These are phyloP conservation scores for Metarhizium anisopliae DNA, from an alignment of 2,329 filamentous ascomycete species.

Conservation along the genomic window DNA sequence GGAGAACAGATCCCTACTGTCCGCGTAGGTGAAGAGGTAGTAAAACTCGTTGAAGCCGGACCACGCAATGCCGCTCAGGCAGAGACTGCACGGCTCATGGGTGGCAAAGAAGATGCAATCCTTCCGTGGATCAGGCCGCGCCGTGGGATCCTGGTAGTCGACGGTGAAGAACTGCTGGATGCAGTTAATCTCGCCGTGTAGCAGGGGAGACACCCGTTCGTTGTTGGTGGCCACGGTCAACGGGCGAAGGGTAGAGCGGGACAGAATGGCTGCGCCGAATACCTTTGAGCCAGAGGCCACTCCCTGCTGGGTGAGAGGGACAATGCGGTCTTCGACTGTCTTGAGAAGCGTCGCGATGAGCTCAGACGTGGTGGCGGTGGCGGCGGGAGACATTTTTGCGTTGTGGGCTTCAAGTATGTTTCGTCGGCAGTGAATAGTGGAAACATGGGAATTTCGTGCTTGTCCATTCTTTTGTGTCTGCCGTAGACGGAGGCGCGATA, in stretches of 20 bases:
- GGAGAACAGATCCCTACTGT: too few species aligned
- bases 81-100: slow-evolving; percentile 51
- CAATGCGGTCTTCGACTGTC: slow-evolving; percentile 35
- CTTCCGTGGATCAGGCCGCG: too few species aligned
- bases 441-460: too few species aligned
- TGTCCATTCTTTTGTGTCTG: too few species aligned
- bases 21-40: slow-evolving; percentile 47
- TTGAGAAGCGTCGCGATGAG: slow-evolving; percentile 31
- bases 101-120: slow-evolving; percentile 20
- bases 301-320: slow-evolving; percentile 40
- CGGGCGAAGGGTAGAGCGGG: slow-evolving; percentile 13
- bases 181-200: slow-evolving; percentile 53
- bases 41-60: slow-evolving; percentile 47
- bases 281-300: slow-evolving; percentile 45
- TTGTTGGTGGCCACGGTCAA: slow-evolving; percentile 35
- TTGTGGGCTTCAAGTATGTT: too few species aligned
- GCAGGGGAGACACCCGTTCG: slow-evolving; percentile 42
- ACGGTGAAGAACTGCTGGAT: too few species aligned
- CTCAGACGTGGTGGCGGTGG: neutral
- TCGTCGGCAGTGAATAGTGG: too few species aligned
- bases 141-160: too few species aligned
- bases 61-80: slow-evolving; percentile 49
- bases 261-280: slow-evolving; percentile 47
- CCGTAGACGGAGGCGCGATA: too few species aligned
- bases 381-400: neutral